Conservation (phyloP, 208 protist genomes). For the Porcisia deanei region DNA sequence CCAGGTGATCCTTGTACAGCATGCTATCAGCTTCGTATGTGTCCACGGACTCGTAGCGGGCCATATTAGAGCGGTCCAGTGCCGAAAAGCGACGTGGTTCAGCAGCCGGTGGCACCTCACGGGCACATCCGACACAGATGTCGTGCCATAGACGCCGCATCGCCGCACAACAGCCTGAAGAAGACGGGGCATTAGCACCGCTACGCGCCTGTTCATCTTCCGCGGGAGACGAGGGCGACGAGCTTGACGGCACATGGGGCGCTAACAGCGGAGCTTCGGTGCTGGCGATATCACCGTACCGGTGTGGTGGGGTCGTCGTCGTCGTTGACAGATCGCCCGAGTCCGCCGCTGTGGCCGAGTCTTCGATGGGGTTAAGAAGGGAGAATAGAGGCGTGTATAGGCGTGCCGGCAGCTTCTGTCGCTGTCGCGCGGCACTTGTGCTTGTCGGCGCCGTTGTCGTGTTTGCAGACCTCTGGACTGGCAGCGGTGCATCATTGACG, state of each 20-base stretch:
- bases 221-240: not conserved
- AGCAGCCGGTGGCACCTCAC: constrained; percentile 23
- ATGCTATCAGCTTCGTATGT: constrained; percentile 53
- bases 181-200: not conserved
- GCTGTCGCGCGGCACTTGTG: not conserved
- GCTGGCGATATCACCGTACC: not conserved
- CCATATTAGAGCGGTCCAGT: constrained; percentile 41
- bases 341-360: not conserved
- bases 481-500: not conserved
- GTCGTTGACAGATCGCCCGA: not conserved
- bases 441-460: not conserved
- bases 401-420: not conserved
- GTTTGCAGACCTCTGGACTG: not conserved
- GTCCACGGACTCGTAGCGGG: constrained; percentile 59
- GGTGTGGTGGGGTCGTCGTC: not conserved
- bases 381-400: constrained; percentile 17
- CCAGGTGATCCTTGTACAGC: constrained; percentile 64
- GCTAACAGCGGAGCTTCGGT: not conserved
- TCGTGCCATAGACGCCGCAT: constrained; percentile 3
- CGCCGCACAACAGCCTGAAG: not conserved
- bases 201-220: not conserved
- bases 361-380: constrained; percentile 11
- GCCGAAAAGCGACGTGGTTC: constrained; percentile 33
- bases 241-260: not conserved
- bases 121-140: constrained; percentile 12